A percentile compares a stretch with the other conserved stretches of the same genome.
Evolutionary conservation across 2,329 filamentous ascomycete species (phyloP).

Genomic region (Tolypocladium tundrense): DNA sequence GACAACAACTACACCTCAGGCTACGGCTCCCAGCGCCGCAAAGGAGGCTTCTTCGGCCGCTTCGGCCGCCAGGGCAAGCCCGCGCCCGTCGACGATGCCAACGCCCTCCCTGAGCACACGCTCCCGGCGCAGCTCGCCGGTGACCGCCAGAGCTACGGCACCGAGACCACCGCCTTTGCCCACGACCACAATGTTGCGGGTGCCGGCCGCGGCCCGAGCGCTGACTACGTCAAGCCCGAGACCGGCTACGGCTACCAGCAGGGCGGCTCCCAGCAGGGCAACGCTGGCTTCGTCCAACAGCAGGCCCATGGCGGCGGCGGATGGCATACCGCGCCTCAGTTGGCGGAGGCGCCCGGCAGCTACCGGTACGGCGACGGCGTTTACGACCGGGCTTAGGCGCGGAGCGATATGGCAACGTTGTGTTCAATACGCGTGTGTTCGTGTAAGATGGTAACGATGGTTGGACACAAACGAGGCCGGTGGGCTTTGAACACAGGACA

Average conservation of each 20-base stretch:
- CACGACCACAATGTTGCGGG: conserved; percentile 9
- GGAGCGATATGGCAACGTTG: background rate
- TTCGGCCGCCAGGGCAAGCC: conserved; percentile 18
- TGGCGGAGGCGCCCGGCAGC: conserved; percentile 8
- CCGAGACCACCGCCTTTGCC: conserved; percentile 24
- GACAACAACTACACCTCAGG: conserved; percentile 50
- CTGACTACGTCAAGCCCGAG: conserved; percentile 16
- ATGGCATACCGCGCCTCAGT: conserved; percentile 1
- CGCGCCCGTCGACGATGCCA: conserved; percentile 13
- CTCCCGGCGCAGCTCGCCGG: conserved; percentile 26
- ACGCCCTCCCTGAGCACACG: conserved; percentile 28
- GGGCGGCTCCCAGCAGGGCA: background rate
- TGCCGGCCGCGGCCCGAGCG: conserved; percentile 13
- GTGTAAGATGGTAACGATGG: background rate
- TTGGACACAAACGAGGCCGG: background rate
- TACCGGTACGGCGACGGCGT: conserved; percentile 28
- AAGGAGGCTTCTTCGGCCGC: conserved; percentile 21
- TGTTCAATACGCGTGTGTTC: background rate
- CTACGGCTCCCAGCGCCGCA: conserved; percentile 19
- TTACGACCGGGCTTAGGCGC: conserved; percentile 17
- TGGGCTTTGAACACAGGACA: background rate
- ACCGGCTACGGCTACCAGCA: conserved; percentile 13
- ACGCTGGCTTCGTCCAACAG: background rate
- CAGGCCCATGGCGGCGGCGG: background rate
- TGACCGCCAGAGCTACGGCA: conserved; percentile 30